Conservation (phyloP, 2,329 filamentous ascomycete genomes). For the Pseudodiploospora longispora region DNA sequence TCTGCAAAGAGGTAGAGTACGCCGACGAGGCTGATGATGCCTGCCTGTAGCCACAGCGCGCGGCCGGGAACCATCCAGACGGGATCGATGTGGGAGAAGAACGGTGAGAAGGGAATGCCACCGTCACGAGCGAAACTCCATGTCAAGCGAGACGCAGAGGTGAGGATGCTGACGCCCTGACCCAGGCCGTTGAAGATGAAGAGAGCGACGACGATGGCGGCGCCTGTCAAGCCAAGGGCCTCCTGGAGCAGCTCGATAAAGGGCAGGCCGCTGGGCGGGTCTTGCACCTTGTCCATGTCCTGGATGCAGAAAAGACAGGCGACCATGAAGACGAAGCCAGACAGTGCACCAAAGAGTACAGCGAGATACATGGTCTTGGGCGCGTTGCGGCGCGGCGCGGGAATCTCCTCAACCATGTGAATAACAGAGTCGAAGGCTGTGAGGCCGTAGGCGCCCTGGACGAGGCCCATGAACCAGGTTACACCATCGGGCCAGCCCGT, state of each 20-base stretch:
- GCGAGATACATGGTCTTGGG: slow-evolving; percentile 46
- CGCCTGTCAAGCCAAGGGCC: slow-evolving; percentile 27
- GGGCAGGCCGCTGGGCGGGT: slow-evolving; percentile 32
- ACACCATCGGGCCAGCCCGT: slow-evolving; percentile 47
- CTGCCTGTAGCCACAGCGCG: slow-evolving; percentile 43
- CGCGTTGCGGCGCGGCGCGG: slow-evolving; percentile 40
- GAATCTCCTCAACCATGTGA: slow-evolving; percentile 51
- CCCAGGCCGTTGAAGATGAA: slow-evolving; percentile 50
- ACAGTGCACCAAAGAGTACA: slow-evolving; percentile 38
- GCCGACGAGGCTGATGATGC: slow-evolving; percentile 36
- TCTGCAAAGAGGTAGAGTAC: slow-evolving; percentile 46
- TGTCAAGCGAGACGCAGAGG: slow-evolving; percentile 42
- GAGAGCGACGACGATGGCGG: slow-evolving; percentile 36
- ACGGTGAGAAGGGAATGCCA: slow-evolving; percentile 36
- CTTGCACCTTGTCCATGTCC: slow-evolving; percentile 31
- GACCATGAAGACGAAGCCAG: slow-evolving; percentile 44
- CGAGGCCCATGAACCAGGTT: slow-evolving; percentile 49
- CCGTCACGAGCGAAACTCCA: slow-evolving; percentile 49
- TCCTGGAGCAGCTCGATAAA: slow-evolving; percentile 40
- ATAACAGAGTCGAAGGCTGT: slow-evolving; percentile 52
- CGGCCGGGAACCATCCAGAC: slow-evolving; percentile 45
- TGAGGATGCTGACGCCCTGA: slow-evolving; percentile 43
- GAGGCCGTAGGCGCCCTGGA: slow-evolving; percentile 47
- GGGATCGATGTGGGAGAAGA: slow-evolving; percentile 34
- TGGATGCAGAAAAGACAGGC: slow-evolving; percentile 44